phyloP scores from a whole-genome alignment of 192 early-diverging fungal genomes.

The Backusella circina region DNA sequence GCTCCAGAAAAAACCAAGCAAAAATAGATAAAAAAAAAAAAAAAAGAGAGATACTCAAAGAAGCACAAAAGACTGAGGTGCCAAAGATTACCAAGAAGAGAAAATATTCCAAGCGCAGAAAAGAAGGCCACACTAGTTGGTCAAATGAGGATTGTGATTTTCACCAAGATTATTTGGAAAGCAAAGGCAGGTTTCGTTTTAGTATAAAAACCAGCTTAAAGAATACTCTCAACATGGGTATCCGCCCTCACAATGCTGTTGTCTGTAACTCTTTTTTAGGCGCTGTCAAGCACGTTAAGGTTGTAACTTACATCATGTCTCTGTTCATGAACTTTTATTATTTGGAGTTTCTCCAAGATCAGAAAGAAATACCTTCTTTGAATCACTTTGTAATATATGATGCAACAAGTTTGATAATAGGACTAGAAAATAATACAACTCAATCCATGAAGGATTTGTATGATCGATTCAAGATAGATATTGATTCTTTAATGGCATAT shows the following conservation, averaged over 20 bases:
- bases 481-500: too few species aligned
- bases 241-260: neutral
- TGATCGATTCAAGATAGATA: neutral
- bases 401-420: neutral
- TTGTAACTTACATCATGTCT: neutral
- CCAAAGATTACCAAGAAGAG: neutral
- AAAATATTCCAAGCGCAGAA: neutral
- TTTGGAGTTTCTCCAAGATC: neutral
- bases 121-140: neutral
- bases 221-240: neutral
- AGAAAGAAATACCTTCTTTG: neutral
- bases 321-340: neutral
- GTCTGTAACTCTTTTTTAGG: neutral
- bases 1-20: too few species aligned
- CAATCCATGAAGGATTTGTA: neutral
- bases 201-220: neutral
- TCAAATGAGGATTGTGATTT: neutral
- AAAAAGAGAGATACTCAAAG: neutral
- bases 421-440: neutral
- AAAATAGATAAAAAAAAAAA: too few species aligned
- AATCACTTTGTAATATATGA: neutral
- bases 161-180: neutral
- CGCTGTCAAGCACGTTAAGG: neutral
- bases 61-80: neutral
- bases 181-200: neutral